Percentiles rank a stretch among this genome's conserved stretches.
These are phyloP conservation scores for Blastocystis sp. DNA, from an alignment of 352 stramenopile genomes.

Conservation along the genomic window DNA sequence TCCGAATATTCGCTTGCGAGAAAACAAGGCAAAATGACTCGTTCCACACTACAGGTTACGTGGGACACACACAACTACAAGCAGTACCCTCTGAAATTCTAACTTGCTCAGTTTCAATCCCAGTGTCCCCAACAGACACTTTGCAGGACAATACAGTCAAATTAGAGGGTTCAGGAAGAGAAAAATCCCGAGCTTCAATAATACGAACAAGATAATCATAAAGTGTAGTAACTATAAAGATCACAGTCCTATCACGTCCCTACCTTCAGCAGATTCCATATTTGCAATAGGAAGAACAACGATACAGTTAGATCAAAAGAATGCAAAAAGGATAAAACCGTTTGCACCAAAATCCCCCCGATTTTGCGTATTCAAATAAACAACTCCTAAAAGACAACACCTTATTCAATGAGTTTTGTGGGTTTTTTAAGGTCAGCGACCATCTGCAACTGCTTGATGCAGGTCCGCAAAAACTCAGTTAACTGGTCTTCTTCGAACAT, in stretches of 20 bases:
- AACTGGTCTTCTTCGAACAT: conserved; percentile 21
- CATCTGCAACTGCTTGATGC: background rate
- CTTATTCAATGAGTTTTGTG: conserved; percentile 13
- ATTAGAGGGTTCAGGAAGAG: background rate
- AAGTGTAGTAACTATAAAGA: background rate
- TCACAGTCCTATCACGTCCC: background rate
- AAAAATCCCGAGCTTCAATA: conserved; percentile 20
- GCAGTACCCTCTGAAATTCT: background rate
- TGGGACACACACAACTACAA: background rate
- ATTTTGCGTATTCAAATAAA: background rate
- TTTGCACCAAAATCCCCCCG: background rate
- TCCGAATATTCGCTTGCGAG: background rate
- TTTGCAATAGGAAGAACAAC: background rate
- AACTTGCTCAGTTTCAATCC: background rate
- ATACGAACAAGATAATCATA: background rate
- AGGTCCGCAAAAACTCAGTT: background rate
- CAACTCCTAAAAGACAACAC: background rate
- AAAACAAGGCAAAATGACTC: background rate
- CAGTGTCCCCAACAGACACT: background rate
- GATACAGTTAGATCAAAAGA: background rate
- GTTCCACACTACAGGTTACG: conserved; percentile 13
- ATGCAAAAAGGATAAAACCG: background rate
- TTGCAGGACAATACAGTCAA: background rate
- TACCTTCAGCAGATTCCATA: background rate
- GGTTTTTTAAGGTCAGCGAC: background rate